A percentile compares a stretch with the other conserved stretches of the same genome.
Conservation (phyloP, 1,139 yeast species). For the Kazachstania sp. region DNA sequence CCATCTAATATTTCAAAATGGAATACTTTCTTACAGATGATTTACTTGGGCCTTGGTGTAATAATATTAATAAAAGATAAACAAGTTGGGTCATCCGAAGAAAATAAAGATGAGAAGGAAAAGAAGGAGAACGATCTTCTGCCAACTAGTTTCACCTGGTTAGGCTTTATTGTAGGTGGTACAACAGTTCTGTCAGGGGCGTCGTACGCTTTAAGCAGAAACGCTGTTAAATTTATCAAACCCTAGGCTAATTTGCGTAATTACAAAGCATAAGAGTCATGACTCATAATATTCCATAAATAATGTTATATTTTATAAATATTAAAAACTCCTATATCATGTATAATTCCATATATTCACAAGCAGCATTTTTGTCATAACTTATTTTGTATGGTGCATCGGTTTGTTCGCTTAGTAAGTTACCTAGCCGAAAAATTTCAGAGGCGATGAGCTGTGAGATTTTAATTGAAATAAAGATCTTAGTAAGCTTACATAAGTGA, state of each 20-base stretch:
- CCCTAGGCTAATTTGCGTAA: conserved; percentile 3
- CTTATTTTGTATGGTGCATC: too few species aligned
- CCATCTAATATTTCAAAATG: conserved; percentile 84
- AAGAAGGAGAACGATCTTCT: not conserved
- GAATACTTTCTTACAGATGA: conserved; percentile 89
- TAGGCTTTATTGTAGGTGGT: conserved; percentile 57
- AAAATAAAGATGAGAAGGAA: not conserved
- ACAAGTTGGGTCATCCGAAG: conserved; percentile 14
- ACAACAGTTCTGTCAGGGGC: conserved; percentile 77
- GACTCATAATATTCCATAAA: too few species aligned
- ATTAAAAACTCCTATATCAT: not conserved
- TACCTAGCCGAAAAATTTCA: not conserved
- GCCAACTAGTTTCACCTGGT: conserved; percentile 14
- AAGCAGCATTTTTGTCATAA: too few species aligned
- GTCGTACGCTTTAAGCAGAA: conserved; percentile 60
- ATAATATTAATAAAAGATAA: conserved; percentile 35
- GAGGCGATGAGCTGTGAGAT: not conserved
- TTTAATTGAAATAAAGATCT: not conserved
- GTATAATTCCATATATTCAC: not conserved
- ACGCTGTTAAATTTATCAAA: conserved; percentile 49
- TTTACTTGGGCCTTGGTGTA: conserved; percentile 71
- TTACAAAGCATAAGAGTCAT: conserved; percentile 3
- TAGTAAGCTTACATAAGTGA: too few species aligned
- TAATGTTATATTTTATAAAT: too few species aligned
- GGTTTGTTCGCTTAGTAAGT: not conserved